Evolutionary conservation across 2,329 filamentous ascomycete species (phyloP).

Genomic region (Trichophyton schoenleinii): DNA sequence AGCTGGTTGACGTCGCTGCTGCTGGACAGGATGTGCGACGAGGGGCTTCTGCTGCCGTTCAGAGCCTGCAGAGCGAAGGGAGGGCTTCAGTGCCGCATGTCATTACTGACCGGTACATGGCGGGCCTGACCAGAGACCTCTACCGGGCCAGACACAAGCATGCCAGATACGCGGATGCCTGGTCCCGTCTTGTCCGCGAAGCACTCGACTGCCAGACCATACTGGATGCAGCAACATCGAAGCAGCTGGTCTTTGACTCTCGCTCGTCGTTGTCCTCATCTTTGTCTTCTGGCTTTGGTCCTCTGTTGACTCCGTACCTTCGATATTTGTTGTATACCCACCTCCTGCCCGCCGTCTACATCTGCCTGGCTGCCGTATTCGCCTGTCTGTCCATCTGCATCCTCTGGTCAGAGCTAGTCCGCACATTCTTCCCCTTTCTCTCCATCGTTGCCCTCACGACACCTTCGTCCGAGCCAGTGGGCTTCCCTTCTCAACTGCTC

Average conservation of each 20-base stretch:
- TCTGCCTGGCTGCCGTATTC: slow-evolving; percentile 54
- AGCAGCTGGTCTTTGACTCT: slow-evolving; percentile 62
- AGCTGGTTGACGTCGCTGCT: slow-evolving; percentile 53
- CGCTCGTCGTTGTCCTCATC: slow-evolving; percentile 44
- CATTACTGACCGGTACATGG: slow-evolving; percentile 85
- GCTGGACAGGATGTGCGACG: slow-evolving; percentile 25
- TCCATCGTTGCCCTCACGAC: slow-evolving; percentile 50
- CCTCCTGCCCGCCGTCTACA: slow-evolving; percentile 54
- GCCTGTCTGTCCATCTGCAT: slow-evolving; percentile 67
- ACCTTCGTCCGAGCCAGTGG: slow-evolving; percentile 59
- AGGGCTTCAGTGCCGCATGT: slow-evolving; percentile 55
- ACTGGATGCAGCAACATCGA: slow-evolving; percentile 68
- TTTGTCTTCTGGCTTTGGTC: slow-evolving; percentile 29
- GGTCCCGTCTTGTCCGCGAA: slow-evolving; percentile 63
- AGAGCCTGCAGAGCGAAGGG: slow-evolving; percentile 20
- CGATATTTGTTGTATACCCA: slow-evolving; percentile 68
- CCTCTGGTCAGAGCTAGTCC: slow-evolving; percentile 87
- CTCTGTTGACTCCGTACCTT: slow-evolving; percentile 58
- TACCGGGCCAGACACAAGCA: slow-evolving; percentile 72
- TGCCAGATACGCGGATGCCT: slow-evolving; percentile 71
- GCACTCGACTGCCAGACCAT: slow-evolving; percentile 68
- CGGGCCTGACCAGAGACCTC: slow-evolving; percentile 72
- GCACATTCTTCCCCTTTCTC: slow-evolving; percentile 62
- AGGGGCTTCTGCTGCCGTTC: slow-evolving; percentile 43
- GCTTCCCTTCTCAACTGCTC: slow-evolving; percentile 73